These are phyloP conservation scores for Aspergillus wentii DNA, from an alignment of 495 filamentous ascomycete genomes.

Conservation along the genomic window DNA sequence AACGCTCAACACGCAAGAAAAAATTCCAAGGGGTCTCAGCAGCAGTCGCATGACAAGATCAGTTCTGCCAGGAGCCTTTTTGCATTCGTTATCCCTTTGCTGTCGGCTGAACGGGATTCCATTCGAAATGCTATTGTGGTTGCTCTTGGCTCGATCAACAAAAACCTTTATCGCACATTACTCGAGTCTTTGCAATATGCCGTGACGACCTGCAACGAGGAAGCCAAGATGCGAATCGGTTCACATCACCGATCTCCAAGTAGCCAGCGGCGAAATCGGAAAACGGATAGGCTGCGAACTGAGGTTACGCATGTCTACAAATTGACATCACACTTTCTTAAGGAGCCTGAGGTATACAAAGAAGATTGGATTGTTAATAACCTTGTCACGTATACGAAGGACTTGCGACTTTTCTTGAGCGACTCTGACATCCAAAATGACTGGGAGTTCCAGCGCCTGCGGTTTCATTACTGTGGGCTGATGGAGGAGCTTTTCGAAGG, in stretches of 20 bases:
- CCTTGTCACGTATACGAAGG: constrained; percentile 83
- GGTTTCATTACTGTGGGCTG: constrained; percentile 89
- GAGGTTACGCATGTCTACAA: constrained; percentile 96
- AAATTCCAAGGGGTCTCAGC: constrained; percentile 67
- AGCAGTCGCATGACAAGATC: constrained; percentile 70
- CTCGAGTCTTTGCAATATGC: constrained; percentile 86
- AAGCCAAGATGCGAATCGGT: constrained; percentile 78
- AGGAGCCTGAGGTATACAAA: constrained; percentile 69
- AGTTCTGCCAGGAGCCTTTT: constrained; percentile 85
- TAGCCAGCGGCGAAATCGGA: constrained; percentile 67
- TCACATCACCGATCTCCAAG: constrained; percentile 72
- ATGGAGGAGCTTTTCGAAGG: constrained; percentile 91
- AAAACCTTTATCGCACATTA: constrained; percentile 88
- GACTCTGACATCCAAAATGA: constrained; percentile 93
- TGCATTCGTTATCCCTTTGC: constrained; percentile 80
- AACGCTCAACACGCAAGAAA: constrained; percentile 81
- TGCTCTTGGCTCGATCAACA: constrained; percentile 90
- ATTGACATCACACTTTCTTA: constrained; percentile 86
- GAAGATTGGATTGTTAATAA: constrained; percentile 94
- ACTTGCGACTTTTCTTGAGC: constrained; percentile 88
- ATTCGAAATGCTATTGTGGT: constrained; percentile 89
- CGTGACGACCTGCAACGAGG: constrained; percentile 75
- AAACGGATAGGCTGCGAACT: constrained; percentile 80
- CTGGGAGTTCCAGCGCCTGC: constrained; percentile 90
- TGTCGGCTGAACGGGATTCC: constrained; percentile 67